Percentiles rank a stretch among this genome's conserved stretches.
phyloP scores from a whole-genome alignment of 2,329 filamentous ascomycete species.

The Aureobasidium sp. region DNA sequence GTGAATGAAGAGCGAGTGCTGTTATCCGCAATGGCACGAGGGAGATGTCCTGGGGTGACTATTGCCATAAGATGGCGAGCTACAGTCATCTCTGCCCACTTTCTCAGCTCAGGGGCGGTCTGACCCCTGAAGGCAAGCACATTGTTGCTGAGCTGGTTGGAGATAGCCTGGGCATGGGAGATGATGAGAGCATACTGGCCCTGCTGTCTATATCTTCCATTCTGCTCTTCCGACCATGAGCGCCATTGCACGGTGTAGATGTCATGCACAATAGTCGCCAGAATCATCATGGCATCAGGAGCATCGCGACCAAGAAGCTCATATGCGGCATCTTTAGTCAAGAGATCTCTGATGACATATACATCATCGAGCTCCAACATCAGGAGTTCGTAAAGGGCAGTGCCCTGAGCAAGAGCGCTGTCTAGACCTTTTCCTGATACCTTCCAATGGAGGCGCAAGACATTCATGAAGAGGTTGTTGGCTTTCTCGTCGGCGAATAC shows the following conservation, averaged over 20 bases:
- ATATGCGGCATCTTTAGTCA: not conserved
- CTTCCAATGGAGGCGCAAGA: not conserved
- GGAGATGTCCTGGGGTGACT: not conserved
- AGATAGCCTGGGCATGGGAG: not conserved
- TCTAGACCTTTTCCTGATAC: not conserved
- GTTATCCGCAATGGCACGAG: not conserved
- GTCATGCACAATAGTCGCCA: not conserved
- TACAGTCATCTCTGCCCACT: not conserved
- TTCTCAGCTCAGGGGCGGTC: not conserved
- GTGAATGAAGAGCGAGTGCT: too few relatives aligned
- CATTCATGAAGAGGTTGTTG: not conserved
- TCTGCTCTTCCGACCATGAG: not conserved
- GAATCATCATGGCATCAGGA: not conserved
- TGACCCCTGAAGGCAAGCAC: not conserved
- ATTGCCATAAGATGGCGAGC: not conserved
- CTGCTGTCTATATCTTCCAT: not conserved
- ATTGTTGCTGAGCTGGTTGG: conserved; percentile 1
- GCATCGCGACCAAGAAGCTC: not conserved
- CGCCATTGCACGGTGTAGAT: not conserved
- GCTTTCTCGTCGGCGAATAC: not conserved
- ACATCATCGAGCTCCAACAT: not conserved
- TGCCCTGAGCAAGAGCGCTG: not conserved
- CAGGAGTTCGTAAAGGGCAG: not conserved
- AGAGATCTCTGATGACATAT: not conserved
- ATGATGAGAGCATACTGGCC: not conserved